Conservation (phyloP, 75 land plant species). For the Cryptomeria japonica region DNA sequence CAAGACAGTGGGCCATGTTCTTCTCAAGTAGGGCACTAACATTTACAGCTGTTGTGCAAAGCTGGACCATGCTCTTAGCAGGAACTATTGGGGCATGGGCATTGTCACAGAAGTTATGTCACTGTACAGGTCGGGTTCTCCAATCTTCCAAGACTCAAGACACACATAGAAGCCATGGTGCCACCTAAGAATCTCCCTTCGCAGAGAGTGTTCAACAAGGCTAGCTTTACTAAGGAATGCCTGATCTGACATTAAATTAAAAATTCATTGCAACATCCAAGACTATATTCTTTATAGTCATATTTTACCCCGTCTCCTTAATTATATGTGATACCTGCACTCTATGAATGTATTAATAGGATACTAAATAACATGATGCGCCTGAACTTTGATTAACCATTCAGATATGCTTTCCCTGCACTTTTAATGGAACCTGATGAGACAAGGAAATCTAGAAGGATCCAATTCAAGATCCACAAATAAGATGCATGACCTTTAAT, state of each 20-base stretch:
- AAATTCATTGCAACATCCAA: constrained; percentile 12
- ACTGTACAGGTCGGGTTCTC: constrained; percentile 25
- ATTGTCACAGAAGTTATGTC: constrained; percentile 39
- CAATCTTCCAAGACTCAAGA: constrained; percentile 29
- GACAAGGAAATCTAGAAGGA: neutral
- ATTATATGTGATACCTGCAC: too few species aligned
- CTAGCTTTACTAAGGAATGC: constrained; percentile 43
- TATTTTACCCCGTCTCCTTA: neutral
- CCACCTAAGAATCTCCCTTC: constrained; percentile 42
- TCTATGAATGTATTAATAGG: too few species aligned
- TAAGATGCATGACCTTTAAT: neutral
- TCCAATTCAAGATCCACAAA: neutral
- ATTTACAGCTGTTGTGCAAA: constrained; percentile 14
- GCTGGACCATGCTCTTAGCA: constrained; percentile 48
- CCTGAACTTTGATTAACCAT: neutral
- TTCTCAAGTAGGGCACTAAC: neutral
- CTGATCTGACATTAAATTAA: constrained; percentile 33
- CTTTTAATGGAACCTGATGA: neutral
- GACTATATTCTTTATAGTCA: neutral
- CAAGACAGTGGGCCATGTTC: neutral
- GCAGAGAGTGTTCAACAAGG: constrained; percentile 54
- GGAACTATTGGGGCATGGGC: constrained; percentile 57
- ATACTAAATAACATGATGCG: too few species aligned
- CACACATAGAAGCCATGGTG: constrained; percentile 50
- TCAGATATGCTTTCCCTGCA: neutral